Conservation (phyloP, 495 filamentous ascomycete species). For the Penicillium parvum region DNA sequence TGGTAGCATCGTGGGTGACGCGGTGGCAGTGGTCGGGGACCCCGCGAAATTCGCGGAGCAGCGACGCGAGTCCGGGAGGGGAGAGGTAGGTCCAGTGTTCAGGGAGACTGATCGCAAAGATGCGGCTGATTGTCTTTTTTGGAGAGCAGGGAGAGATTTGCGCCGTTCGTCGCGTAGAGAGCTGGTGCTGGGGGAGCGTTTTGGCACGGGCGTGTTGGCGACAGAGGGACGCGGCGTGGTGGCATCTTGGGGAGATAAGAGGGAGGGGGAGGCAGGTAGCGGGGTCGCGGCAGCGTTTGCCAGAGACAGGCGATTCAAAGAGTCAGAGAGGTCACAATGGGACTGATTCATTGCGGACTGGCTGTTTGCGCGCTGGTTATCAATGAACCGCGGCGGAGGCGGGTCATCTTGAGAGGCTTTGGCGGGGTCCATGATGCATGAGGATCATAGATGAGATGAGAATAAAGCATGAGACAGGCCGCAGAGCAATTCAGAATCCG, state of each 20-base stretch:
- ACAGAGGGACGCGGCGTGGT: constrained; percentile 21
- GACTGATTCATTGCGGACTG: constrained; percentile 15
- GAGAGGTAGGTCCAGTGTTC: constrained; percentile 28
- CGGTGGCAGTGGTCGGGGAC: constrained; percentile 29
- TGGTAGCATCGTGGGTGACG: constrained; percentile 21
- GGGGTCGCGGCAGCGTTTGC: constrained; percentile 39
- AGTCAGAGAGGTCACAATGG: constrained; percentile 29
- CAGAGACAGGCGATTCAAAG: constrained; percentile 46
- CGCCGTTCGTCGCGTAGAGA: constrained; percentile 47
- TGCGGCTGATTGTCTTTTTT: constrained; percentile 42
- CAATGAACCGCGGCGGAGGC: constrained; percentile 18
- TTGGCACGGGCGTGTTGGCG: constrained; percentile 28
- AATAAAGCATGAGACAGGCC: background rate
- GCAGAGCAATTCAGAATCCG: background rate
- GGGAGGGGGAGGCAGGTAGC: constrained; percentile 43
- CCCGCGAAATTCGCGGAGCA: constrained; percentile 44
- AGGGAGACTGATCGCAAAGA: constrained; percentile 39
- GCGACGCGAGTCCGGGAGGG: constrained; percentile 37
- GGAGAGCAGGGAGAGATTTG: constrained; percentile 38
- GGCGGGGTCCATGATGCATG: constrained; percentile 36
- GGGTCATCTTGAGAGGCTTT: constrained; percentile 23
- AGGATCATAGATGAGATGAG: constrained; percentile 9
- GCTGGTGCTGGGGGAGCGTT: constrained; percentile 49
- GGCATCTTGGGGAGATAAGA: constrained; percentile 29
- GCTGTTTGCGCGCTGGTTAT: constrained; percentile 16